Percentiles rank a stretch among this genome's conserved stretches.
Evolutionary conservation across 2,329 filamentous ascomycete genomes (phyloP).

Genomic region (Escovopsis sp.): DNA sequence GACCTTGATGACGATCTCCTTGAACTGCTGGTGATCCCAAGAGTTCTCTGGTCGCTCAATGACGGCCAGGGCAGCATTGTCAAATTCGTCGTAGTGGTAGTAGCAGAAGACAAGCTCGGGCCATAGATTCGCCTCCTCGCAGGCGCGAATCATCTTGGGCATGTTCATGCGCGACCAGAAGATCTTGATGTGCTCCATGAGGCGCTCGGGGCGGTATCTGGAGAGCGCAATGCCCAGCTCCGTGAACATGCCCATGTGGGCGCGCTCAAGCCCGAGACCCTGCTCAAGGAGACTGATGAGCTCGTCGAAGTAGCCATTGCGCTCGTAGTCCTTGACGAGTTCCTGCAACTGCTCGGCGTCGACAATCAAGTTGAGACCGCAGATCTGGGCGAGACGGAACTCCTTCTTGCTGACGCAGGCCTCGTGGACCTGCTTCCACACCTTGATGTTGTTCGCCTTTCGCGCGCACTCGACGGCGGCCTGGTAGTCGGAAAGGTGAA

Average conservation of each 20-base stretch:
- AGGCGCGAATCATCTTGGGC: conserved; percentile 87
- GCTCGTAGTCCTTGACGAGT: conserved; percentile 92
- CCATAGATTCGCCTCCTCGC: conserved; percentile 92
- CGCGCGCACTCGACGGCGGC: conserved; percentile 93
- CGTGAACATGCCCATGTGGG: conserved; percentile 96
- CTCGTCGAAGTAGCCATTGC: conserved; percentile 95
- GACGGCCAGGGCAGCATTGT: conserved; percentile 92
- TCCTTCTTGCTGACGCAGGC: conserved; percentile 97
- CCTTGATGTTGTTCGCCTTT: conserved; percentile 98
- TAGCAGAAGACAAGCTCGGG: conserved; percentile 96
- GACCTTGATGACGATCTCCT: conserved; percentile 95
- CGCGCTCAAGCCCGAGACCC: conserved; percentile 80
- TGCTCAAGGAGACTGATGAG: conserved; percentile 89
- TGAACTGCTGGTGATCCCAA: conserved; percentile 99
- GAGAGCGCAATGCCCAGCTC: conserved; percentile 81
- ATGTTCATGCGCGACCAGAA: conserved; percentile 99
- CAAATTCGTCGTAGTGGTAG: conserved; percentile 95
- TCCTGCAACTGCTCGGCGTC: conserved; percentile 90
- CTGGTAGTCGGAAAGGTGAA: conserved; percentile 96
- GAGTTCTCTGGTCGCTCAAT: conserved; percentile 96
- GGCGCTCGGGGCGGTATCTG: conserved; percentile 86
- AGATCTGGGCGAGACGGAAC: conserved; percentile 96
- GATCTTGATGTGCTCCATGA: conserved; percentile 97
- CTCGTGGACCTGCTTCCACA: conserved; percentile 97
- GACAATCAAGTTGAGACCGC: conserved; percentile 92